Conservation (phyloP, 2,329 filamentous ascomycete species). For the Aaosphaeria pasadenensis region DNA sequence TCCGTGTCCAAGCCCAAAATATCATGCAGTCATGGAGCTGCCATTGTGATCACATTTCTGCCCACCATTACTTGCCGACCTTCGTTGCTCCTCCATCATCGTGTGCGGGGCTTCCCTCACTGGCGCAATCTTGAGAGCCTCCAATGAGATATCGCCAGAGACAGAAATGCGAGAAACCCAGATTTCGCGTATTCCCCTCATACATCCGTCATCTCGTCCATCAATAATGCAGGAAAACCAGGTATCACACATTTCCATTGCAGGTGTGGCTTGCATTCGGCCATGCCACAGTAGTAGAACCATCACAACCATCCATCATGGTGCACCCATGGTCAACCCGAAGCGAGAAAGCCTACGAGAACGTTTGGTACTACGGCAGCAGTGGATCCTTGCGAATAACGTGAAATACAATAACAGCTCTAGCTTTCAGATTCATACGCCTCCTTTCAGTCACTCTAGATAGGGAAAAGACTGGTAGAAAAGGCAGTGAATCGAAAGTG, state of each 20-base stretch:
- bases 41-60: constrained; percentile 16
- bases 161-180: background rate
- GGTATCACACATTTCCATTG: no score
- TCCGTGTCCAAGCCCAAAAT: constrained; percentile 1
- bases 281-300: no score
- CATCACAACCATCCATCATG: no score
- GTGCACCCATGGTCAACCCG: no score
- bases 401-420: background rate
- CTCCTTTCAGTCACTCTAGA: background rate
- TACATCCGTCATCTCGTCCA: no score
- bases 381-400: background rate
- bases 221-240: no score
- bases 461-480: background rate
- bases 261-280: no score
- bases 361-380: no score
- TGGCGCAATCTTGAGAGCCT: background rate
- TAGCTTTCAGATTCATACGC: background rate
- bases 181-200: no score
- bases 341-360: no score
- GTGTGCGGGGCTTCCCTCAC: constrained; percentile 12
- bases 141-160: background rate
- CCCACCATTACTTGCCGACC: constrained; percentile 7
- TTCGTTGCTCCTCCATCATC: constrained; percentile 1
- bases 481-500: background rate
- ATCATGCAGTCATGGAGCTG: constrained; percentile 14